Conservation (phyloP, 176 grass and related monocot species). For the Pharus latifolius region DNA sequence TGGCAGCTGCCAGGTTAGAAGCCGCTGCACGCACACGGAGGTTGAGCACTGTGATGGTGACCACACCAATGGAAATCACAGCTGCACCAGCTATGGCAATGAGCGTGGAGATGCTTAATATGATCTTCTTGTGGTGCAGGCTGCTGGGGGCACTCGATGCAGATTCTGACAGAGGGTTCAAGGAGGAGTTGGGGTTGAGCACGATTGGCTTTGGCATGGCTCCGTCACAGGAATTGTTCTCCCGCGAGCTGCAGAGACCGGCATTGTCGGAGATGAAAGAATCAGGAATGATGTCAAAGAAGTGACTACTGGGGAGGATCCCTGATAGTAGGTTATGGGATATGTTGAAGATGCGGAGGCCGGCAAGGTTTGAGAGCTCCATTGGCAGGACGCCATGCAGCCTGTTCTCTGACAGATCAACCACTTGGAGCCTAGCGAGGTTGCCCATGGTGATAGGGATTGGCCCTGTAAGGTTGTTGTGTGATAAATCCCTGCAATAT, state of each 20-base stretch:
- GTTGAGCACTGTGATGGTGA: slow-evolving; percentile 64
- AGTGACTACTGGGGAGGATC: slow-evolving; percentile 37
- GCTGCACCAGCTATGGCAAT: slow-evolving; percentile 62
- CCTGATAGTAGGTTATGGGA: slow-evolving; percentile 69
- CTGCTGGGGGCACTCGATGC: slow-evolving; percentile 13
- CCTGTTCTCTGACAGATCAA: slow-evolving; percentile 59
- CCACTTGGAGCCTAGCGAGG: slow-evolving; percentile 34
- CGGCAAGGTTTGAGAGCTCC: slow-evolving; percentile 38
- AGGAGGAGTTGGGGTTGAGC: slow-evolving; percentile 66
- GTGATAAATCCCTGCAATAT: slow-evolving; percentile 56
- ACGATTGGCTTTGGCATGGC: slow-evolving; percentile 81
- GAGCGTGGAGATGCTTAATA: slow-evolving; percentile 70
- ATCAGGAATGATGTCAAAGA: slow-evolving; percentile 52
- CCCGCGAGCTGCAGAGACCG: slow-evolving; percentile 42
- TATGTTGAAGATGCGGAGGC: slow-evolving; percentile 48
- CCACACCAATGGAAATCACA: slow-evolving; percentile 45
- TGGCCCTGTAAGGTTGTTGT: slow-evolving; percentile 57
- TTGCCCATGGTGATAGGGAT: slow-evolving; percentile 42
- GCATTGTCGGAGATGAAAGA: slow-evolving; percentile 59
- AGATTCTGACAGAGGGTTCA: slow-evolving; percentile 24
- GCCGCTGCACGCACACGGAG: slow-evolving; percentile 7
- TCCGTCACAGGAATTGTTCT: slow-evolving; percentile 39
- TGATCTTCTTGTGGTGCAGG: slow-evolving; percentile 63
- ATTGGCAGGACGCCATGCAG: slow-evolving; percentile 48
- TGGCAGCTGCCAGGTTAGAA: slow-evolving; percentile 16